A percentile compares a stretch with the other conserved stretches of the same genome.
phyloP scores from a whole-genome alignment of 2,329 filamentous ascomycete genomes.

The Tricladium varicosporioides region DNA sequence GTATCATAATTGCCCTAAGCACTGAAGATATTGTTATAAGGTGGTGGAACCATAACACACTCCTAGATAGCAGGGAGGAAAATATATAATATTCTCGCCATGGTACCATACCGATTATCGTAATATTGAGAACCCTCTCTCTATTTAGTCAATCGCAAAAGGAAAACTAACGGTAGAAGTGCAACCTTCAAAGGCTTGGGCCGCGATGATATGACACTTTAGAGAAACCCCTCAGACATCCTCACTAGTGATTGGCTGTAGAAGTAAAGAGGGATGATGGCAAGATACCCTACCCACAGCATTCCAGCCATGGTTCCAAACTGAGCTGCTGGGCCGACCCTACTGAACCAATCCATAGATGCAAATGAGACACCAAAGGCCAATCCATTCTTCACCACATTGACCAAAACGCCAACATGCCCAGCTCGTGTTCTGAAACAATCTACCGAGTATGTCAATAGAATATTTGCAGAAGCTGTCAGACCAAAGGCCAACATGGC shows the following conservation, averaged over 20 bases:
- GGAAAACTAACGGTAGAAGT: no score
- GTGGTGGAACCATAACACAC: no score
- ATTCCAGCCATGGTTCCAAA: constrained; percentile 24
- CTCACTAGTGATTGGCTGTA: background rate
- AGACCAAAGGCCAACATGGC: constrained; percentile 21
- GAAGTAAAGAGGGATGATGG: constrained; percentile 47
- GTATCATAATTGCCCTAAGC: no score
- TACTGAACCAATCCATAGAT: constrained; percentile 16
- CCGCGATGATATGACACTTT: no score
- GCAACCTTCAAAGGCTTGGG: no score
- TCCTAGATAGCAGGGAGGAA: no score
- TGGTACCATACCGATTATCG: no score
- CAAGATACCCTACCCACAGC: constrained; percentile 14
- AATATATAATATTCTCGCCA: no score
- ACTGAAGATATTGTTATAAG: no score
- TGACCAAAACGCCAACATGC: constrained; percentile 21
- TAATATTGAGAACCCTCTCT: no score
- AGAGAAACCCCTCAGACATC: background rate
- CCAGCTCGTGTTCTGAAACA: constrained; percentile 14
- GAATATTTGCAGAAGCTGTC: constrained; percentile 22
- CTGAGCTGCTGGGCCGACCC: constrained; percentile 4
- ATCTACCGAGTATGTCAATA: constrained; percentile 24
- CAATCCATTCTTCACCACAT: constrained; percentile 21
- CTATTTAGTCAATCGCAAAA: no score
- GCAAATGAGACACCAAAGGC: constrained; percentile 19